phyloP scores from a whole-genome alignment of 495 filamentous ascomycete genomes.

The Neurospora pannonica region DNA sequence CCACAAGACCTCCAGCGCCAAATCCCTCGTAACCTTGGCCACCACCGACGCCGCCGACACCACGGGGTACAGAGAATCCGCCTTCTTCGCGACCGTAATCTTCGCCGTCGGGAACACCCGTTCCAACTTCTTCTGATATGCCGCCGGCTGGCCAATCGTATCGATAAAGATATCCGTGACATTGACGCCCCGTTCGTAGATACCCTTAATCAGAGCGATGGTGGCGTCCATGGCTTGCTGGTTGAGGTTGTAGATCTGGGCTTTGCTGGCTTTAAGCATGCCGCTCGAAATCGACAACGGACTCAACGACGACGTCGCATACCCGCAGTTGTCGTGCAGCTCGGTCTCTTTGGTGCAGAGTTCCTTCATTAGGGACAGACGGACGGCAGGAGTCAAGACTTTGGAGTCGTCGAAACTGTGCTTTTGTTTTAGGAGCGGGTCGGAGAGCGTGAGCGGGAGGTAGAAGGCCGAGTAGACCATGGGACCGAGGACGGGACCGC shows the following conservation, averaged over 20 bases:
- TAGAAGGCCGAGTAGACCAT: slow-evolving; percentile 97
- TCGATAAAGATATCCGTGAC: slow-evolving; percentile 89
- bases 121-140: slow-evolving; percentile 79
- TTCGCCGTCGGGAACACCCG: slow-evolving; percentile 67
- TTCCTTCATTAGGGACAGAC: slow-evolving; percentile 63
- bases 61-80: slow-evolving; percentile 85
- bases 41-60: slow-evolving; percentile 90
- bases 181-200: slow-evolving; percentile 66
- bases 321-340: slow-evolving; percentile 64
- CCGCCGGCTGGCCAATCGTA: slow-evolving; percentile 73
- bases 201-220: slow-evolving; percentile 67
- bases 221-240: slow-evolving; percentile 97
- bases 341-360: slow-evolving; percentile 59
- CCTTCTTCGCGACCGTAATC: slow-evolving; percentile 93
- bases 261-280: slow-evolving; percentile 59
- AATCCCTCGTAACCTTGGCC: slow-evolving; percentile 92
- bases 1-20: slow-evolving; percentile 58
- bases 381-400: slow-evolving; percentile 63
- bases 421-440: slow-evolving; percentile 59
- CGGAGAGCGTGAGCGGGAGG: slow-evolving; percentile 58
- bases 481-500: slow-evolving; percentile 88
- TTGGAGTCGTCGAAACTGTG: slow-evolving; percentile 92
- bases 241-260: slow-evolving; percentile 73
- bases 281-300: slow-evolving; percentile 73
- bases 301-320: slow-evolving; percentile 71